Percentiles rank a stretch among this genome's conserved stretches.
phyloP scores from a whole-genome alignment of 805 yeast genomes.

The Nakazawaea wyomingensis region DNA sequence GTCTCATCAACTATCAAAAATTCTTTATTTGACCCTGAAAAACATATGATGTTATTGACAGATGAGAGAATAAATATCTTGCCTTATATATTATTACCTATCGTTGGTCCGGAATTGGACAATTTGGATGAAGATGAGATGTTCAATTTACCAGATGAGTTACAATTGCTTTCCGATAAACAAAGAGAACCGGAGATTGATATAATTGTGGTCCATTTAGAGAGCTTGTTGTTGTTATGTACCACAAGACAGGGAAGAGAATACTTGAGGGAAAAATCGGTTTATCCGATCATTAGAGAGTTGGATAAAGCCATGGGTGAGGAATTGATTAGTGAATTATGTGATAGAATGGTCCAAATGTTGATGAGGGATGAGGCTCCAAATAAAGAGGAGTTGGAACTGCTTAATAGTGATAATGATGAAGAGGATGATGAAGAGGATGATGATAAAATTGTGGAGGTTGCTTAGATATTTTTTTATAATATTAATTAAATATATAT shows the following conservation, averaged over 20 bases:
- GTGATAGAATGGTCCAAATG: conserved; percentile 84
- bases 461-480: conserved; percentile 38
- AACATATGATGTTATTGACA: conserved; percentile 54
- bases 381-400: conserved; percentile 38
- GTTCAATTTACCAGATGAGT: conserved; percentile 82
- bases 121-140: conserved; percentile 78
- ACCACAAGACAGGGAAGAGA: conserved; percentile 74
- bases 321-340: conserved; percentile 50
- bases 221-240: conserved; percentile 72
- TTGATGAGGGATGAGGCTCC: conserved; percentile 86
- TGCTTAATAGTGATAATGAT: conserved; percentile 37
- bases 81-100: conserved; percentile 77
- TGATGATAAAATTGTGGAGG: conserved; percentile 48
- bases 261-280: conserved; percentile 70
- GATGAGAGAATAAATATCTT: conserved; percentile 66
- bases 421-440: conserved; percentile 49
- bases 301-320: conserved; percentile 55
- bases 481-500: no score
- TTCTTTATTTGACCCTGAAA: conserved; percentile 71
- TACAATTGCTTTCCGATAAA: conserved; percentile 76
- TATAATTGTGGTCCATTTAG: conserved; percentile 68
- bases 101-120: conserved; percentile 68
- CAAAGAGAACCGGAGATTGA: conserved; percentile 66
- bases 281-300: conserved; percentile 83
- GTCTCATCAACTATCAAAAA: conserved; percentile 91